Conservation (phyloP, 371 early-diverging fungal genomes). For the Mucor circinelloides region DNA sequence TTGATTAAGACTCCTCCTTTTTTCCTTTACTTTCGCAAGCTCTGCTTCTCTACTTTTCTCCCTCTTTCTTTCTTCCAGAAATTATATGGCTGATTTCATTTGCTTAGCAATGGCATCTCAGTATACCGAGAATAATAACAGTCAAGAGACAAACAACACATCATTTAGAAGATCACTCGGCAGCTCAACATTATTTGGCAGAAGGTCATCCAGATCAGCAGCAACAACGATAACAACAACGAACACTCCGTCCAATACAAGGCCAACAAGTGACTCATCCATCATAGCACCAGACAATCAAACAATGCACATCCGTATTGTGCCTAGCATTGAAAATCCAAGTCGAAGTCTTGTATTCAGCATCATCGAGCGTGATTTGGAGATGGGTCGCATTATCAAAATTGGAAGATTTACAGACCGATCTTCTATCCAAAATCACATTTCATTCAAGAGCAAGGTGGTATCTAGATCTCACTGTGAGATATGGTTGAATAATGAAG, state of each 20-base stretch:
- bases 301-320: conserved; percentile 70
- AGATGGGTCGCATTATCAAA: conserved; percentile 69
- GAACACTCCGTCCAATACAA: not conserved
- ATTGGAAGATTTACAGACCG: conserved; percentile 85
- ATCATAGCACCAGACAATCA: not conserved
- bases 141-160: not conserved
- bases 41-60: not conserved
- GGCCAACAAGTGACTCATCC: conserved; percentile 10
- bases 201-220: conserved; percentile 15
- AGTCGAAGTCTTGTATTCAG: conserved; percentile 78
- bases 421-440: conserved; percentile 60
- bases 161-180: conserved; percentile 24
- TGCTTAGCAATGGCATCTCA: conserved; percentile 33
- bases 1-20: not conserved
- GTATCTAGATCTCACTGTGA: conserved; percentile 94
- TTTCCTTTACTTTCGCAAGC: not conserved
- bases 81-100: conserved; percentile 31
- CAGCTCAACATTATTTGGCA: conserved; percentile 12
- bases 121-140: conserved; percentile 14
- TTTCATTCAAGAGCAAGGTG: conserved; percentile 93
- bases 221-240: not conserved
- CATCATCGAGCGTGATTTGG: conserved; percentile 79
- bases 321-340: conserved; percentile 76
- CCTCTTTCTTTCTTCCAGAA: not conserved
- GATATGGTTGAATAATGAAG: conserved; percentile 78